These are phyloP conservation scores for Cutaneotrichosporon sp. DNA, from an alignment of 1,284 basidiomycete genomes.

Conservation along the genomic window DNA sequence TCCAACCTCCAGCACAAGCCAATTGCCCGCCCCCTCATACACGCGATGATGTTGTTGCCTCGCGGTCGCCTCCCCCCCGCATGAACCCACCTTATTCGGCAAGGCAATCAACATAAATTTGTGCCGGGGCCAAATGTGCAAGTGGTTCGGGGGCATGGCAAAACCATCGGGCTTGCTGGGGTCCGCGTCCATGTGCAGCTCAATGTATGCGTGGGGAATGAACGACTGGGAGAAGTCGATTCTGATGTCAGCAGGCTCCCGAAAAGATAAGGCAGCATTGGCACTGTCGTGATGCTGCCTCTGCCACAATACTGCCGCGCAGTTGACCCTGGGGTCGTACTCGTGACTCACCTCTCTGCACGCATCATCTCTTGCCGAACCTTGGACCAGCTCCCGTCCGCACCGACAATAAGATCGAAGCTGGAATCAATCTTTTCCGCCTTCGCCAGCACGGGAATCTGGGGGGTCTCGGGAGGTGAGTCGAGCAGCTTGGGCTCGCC, in stretches of 20 bases:
- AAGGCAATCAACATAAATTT: conserved; percentile 98
- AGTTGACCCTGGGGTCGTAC: too few species aligned
- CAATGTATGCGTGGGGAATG: conserved; percentile 91
- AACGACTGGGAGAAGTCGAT: conserved; percentile 93
- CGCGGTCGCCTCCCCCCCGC: background rate
- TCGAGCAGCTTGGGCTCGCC: conserved; percentile 11
- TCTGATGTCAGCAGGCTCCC: conserved; percentile 51
- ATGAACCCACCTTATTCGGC: conserved; percentile 80
- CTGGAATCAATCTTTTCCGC: conserved; percentile 37
- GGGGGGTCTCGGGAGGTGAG: conserved; percentile 13
- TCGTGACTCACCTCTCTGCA: conserved; percentile 70
- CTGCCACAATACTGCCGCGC: too few species aligned
- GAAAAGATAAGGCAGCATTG: too few species aligned
- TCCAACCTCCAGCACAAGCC: too few species aligned
- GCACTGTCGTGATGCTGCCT: background rate
- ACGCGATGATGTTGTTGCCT: too few species aligned
- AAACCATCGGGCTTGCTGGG: conserved; percentile 59
- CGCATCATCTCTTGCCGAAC: conserved; percentile 85
- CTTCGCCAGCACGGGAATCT: conserved; percentile 3
- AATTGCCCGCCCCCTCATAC: too few species aligned
- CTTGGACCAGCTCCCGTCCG: conserved; percentile 83
- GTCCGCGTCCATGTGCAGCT: conserved; percentile 88
- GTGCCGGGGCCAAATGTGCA: conserved; percentile 98
- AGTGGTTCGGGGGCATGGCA: conserved; percentile 84
- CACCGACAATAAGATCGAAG: conserved; percentile 82